Conservation (phyloP, 192 early-diverging fungal genomes). For the Backusella psychrophila region DNA sequence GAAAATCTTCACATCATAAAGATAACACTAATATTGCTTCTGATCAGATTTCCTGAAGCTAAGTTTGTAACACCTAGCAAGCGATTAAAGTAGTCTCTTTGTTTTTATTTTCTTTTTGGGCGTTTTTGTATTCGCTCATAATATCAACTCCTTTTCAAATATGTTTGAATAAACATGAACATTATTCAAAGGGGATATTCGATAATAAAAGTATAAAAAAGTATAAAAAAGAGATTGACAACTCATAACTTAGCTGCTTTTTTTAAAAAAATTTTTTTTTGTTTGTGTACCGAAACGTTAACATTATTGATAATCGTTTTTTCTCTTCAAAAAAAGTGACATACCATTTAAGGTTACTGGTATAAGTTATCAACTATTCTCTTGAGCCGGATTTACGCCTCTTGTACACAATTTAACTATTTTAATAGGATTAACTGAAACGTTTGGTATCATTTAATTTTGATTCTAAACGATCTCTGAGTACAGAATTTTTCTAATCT, state of each 20-base stretch:
- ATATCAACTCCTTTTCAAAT: not conserved
- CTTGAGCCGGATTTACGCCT: not conserved
- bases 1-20: not conserved
- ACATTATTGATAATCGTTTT: not conserved
- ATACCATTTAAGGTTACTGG: not conserved
- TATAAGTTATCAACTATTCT: not conserved
- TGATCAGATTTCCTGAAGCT: not conserved
- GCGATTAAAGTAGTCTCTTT: not conserved
- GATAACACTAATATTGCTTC: not conserved
- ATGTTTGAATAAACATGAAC: not conserved
- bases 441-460: not conserved
- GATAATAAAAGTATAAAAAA: not conserved
- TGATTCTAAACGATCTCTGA: not conserved
- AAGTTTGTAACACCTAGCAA: not conserved
- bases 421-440: not conserved
- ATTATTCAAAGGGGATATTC: not conserved
- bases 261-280: not conserved
- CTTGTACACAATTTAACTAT: not conserved
- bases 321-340: not conserved
- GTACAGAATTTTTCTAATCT: not conserved
- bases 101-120: not conserved
- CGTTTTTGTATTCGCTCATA: not conserved
- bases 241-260: not conserved
- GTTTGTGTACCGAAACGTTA: not conserved
- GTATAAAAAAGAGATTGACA: not conserved